Evolutionary conservation across 805 yeast genomes (phyloP).

Genomic region (Candida insectalens): DNA sequence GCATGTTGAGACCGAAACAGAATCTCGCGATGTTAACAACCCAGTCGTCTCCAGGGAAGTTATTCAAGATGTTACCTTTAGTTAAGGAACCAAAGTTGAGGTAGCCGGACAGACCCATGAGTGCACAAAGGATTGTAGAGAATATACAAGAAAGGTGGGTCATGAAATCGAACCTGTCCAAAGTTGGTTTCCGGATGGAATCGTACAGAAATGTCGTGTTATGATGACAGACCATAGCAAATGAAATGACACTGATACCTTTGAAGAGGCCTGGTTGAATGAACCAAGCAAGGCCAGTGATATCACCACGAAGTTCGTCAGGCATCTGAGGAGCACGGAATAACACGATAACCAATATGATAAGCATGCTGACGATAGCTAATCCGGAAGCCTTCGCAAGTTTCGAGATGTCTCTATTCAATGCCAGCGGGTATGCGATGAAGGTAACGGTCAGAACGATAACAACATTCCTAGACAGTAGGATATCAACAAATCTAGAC

Average conservation of each 20-base stretch:
- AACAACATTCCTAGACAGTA: slow-evolving; percentile 60
- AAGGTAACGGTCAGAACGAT: slow-evolving; percentile 61
- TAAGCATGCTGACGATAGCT: slow-evolving; percentile 76
- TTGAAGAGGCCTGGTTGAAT: slow-evolving; percentile 65
- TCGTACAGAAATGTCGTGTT: slow-evolving; percentile 86
- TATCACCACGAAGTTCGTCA: slow-evolving; percentile 34
- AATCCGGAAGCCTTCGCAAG: slow-evolving; percentile 81
- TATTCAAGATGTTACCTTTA: slow-evolving; percentile 81
- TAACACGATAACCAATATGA: slow-evolving; percentile 67
- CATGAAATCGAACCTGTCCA: slow-evolving; percentile 62
- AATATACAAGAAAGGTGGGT: slow-evolving; percentile 81
- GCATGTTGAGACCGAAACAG: slow-evolving; percentile 87
- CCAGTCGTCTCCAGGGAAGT: slow-evolving; percentile 67
- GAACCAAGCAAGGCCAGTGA: slow-evolving; percentile 36
- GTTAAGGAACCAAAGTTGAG: slow-evolving; percentile 66
- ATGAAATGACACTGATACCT: slow-evolving; percentile 88
- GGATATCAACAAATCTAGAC: slow-evolving; percentile 33
- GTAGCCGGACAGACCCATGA: slow-evolving; percentile 75
- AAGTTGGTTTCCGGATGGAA: slow-evolving; percentile 67
- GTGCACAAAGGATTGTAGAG: slow-evolving; percentile 67
- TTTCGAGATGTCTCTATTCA: slow-evolving; percentile 72
- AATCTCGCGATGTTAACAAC: slow-evolving; percentile 80
- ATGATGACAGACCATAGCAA: slow-evolving; percentile 94
- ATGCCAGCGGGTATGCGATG: slow-evolving; percentile 75
- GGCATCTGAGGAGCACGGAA: slow-evolving; percentile 61